Conservation (phyloP, 176 grass and related monocot species). For the Otatea glauca region DNA sequence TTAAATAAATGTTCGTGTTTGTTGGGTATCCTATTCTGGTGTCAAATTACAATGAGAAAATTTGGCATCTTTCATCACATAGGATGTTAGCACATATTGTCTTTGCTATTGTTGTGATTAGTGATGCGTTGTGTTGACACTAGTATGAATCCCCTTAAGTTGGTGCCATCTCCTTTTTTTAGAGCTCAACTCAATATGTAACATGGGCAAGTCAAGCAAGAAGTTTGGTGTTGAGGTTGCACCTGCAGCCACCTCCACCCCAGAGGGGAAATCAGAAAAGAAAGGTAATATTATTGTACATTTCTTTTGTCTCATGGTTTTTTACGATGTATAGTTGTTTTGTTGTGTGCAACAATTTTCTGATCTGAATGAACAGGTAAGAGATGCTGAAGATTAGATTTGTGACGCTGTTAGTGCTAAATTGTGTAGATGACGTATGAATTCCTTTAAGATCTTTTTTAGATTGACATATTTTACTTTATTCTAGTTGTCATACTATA, state of each 20-base stretch:
- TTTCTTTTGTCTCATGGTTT: background rate
- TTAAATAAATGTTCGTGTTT: background rate
- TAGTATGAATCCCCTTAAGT: background rate
- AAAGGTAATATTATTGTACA: constrained; percentile 54
- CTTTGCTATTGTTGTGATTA: background rate
- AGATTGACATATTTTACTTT: too few species aligned
- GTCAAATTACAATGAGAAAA: too few species aligned
- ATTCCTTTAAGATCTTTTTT: too few species aligned
- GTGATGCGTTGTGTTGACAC: background rate
- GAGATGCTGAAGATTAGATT: constrained; percentile 60
- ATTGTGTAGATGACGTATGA: too few species aligned
- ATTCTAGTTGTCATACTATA: too few species aligned
- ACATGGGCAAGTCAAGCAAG: constrained; percentile 56
- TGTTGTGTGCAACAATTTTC: background rate
- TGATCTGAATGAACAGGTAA: constrained; percentile 55
- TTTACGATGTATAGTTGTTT: background rate
- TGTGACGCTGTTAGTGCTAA: constrained; percentile 51
- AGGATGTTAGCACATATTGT: background rate
- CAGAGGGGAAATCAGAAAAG: constrained; percentile 59
- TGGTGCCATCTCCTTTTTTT: background rate
- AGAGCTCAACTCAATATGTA: constrained; percentile 1
- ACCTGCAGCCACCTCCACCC: constrained; percentile 11
- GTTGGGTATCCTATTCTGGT: background rate
- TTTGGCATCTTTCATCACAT: background rate
- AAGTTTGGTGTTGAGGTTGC: constrained; percentile 38